Conservation (phyloP, 805 yeast genomes). For the Candida sonorensis region DNA sequence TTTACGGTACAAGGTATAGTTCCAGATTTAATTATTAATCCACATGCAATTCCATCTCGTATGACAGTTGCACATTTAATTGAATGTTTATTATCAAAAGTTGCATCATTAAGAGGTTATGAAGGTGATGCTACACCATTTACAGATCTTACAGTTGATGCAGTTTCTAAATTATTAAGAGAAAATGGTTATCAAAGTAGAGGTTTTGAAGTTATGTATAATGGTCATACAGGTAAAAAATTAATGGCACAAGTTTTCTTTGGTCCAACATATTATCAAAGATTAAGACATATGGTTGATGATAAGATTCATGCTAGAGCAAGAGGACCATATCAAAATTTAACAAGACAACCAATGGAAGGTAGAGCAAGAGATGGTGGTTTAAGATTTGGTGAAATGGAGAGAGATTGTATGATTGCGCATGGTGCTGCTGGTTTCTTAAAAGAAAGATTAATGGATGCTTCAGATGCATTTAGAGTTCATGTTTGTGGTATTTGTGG, state of each 20-base stretch:
- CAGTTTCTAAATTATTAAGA: slow-evolving; percentile 83
- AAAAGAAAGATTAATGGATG: slow-evolving; percentile 97
- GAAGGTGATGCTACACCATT: slow-evolving; percentile 99
- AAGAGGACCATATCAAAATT: slow-evolving; percentile 96
- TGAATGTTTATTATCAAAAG: slow-evolving; percentile 94
- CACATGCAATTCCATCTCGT: slow-evolving; percentile 99
- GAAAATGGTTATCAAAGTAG: slow-evolving; percentile 97
- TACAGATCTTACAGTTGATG: slow-evolving; percentile 97
- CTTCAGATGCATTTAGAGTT: slow-evolving; percentile 97
- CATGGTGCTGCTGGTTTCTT: slow-evolving; percentile 99
- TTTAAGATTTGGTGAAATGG: slow-evolving; percentile 99
- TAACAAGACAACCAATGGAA: slow-evolving; percentile 97
- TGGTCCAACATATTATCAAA: slow-evolving; percentile 99
- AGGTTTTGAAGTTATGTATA: slow-evolving; percentile 98
- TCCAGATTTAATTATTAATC: slow-evolving; percentile 95
- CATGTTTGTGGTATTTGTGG: slow-evolving; percentile 99
- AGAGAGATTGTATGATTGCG: slow-evolving; percentile 99
- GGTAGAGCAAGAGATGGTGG: slow-evolving; percentile 99
- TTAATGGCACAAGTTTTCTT: slow-evolving; percentile 97
- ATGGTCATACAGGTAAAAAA: slow-evolving; percentile 98
- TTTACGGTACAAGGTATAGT: slow-evolving; percentile 92
- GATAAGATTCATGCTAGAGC: slow-evolving; percentile 99
- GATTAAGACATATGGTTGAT: slow-evolving; percentile 98
- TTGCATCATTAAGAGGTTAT: slow-evolving; percentile 87
- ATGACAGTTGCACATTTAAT: slow-evolving; percentile 99